phyloP scores from a whole-genome alignment of 2,329 filamentous ascomycete species.

The Alternaria novae-zelandiae region DNA sequence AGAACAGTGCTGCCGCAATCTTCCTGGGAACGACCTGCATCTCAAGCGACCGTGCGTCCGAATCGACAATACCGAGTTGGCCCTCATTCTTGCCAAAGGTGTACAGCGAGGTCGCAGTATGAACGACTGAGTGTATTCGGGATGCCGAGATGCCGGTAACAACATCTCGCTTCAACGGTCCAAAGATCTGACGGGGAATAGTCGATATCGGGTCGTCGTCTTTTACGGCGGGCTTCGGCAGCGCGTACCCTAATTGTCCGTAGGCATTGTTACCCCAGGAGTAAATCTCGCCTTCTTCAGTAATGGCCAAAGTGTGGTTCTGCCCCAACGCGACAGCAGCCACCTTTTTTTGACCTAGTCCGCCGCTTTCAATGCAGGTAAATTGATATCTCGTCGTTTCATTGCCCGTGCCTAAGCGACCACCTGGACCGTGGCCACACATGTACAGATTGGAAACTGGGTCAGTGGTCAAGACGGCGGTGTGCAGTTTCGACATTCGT shows the following conservation, averaged over 20 bases:
- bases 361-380: conserved; percentile 77
- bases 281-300: conserved; percentile 86
- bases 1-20: conserved; percentile 84
- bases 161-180: conserved; percentile 83
- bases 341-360: conserved; percentile 75
- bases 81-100: conserved; percentile 96
- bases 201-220: conserved; percentile 86
- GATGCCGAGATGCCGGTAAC: conserved; percentile 87
- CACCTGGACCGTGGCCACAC: conserved; percentile 89
- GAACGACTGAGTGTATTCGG: conserved; percentile 86
- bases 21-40: conserved; percentile 82
- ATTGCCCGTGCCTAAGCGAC: conserved; percentile 85
- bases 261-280: conserved; percentile 91
- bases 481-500: conserved; percentile 88
- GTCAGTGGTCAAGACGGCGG: conserved; percentile 84
- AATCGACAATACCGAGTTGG: conserved; percentile 91
- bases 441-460: conserved; percentile 89
- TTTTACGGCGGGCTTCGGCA: conserved; percentile 70
- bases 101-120: conserved; percentile 80
- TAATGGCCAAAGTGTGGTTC: conserved; percentile 87
- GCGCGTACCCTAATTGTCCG: conserved; percentile 83
- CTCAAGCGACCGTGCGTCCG: conserved; percentile 88
- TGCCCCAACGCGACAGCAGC: conserved; percentile 83
- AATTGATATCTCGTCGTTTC: conserved; percentile 90
- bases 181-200: conserved; percentile 86